phyloP scores from a whole-genome alignment of 352 stramenopile species.

The Phytophthora capsici region DNA sequence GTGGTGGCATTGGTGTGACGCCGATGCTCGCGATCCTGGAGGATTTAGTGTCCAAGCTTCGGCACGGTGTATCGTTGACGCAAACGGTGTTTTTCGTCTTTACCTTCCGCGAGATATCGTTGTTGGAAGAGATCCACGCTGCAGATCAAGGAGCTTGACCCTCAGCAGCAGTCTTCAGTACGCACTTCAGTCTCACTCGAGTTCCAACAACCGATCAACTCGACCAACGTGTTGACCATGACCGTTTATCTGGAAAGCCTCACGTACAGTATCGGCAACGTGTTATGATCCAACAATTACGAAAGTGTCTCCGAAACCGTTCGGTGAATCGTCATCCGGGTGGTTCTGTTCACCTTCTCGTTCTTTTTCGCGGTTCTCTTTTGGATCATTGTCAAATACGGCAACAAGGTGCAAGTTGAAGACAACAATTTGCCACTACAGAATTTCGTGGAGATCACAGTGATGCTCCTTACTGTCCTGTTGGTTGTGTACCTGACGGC shows the following conservation, averaged over 20 bases:
- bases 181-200: conserved; percentile 44
- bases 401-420: conserved; percentile 30
- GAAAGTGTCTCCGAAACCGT: conserved; percentile 25
- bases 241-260: conserved; percentile 11
- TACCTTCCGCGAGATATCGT: conserved; percentile 44
- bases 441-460: conserved; percentile 45
- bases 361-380: conserved; percentile 36
- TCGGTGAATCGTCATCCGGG: conserved; percentile 32
- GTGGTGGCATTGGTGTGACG: conserved; percentile 57
- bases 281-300: conserved; percentile 12
- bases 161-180: conserved; percentile 24
- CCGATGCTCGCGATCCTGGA: conserved; percentile 58
- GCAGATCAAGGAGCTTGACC: conserved; percentile 41
- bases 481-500: conserved; percentile 20
- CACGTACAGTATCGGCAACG: conserved; percentile 4
- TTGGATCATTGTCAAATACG: conserved; percentile 35
- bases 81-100: conserved; percentile 56
- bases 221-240: conserved; percentile 32
- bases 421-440: conserved; percentile 44
- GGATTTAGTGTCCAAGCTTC: conserved; percentile 40
- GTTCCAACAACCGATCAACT: conserved; percentile 23
- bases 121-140: conserved; percentile 54
- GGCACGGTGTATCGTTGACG: not conserved
- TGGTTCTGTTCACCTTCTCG: conserved; percentile 24
- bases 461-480: conserved; percentile 14